Evolutionary conservation across 2,329 filamentous ascomycete species (phyloP).

Genomic region (Diaporthe sp.): DNA sequence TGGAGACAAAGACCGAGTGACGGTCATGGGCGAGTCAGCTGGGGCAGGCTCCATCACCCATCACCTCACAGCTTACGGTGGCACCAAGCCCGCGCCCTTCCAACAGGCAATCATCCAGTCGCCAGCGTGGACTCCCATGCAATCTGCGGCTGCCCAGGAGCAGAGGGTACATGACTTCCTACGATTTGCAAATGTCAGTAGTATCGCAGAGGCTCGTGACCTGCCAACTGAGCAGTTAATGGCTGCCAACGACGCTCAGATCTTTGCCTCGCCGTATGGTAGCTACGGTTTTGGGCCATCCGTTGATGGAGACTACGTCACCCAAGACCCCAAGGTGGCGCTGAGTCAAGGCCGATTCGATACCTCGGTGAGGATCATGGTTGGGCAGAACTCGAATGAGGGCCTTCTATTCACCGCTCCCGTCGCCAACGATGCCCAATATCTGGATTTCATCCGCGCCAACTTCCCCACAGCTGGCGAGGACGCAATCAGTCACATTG

Average conservation of each 20-base stretch:
- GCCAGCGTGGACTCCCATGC: conserved; percentile 46
- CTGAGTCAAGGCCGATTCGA: neutral
- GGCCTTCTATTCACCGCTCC: conserved; percentile 21
- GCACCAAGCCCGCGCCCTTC: conserved; percentile 59
- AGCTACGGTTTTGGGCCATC: neutral
- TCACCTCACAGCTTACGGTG: conserved; percentile 60
- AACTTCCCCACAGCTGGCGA: neutral
- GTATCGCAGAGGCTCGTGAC: neutral
- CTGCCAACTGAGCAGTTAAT: neutral
- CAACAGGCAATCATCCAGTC: conserved; percentile 50
- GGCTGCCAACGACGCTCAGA: neutral
- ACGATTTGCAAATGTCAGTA: neutral
- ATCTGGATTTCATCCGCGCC: neutral
- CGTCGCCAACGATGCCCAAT: neutral
- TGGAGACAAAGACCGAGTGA: conserved; percentile 57
- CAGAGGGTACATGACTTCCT: neutral
- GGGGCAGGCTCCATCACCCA: conserved; percentile 64
- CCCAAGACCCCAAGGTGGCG: neutral
- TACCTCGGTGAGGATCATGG: neutral
- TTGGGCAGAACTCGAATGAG: conserved; percentile 11
- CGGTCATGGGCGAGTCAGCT: conserved; percentile 60
- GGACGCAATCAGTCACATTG: neutral
- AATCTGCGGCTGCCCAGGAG: neutral
- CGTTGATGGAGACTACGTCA: conserved; percentile 8
- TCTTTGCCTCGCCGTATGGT: neutral